Base-by-base conservation (phyloP, 2,329 filamentous ascomycete species). In the Pseudocercospora vitis region DNA sequence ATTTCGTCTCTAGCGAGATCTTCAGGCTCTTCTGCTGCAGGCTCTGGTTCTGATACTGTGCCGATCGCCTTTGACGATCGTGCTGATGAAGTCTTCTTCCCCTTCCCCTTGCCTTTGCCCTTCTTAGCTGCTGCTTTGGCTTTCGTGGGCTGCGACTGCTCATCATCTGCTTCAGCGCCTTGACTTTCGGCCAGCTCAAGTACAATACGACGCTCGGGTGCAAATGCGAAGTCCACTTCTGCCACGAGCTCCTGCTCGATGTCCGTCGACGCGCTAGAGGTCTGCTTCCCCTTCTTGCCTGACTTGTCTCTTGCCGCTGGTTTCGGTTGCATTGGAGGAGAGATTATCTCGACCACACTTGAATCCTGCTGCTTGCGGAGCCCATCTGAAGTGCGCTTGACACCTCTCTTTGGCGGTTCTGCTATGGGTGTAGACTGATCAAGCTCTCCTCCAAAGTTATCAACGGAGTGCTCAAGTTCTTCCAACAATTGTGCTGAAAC, bases 311-410 rank as follows among this genome's bases (percentile, higher is more conserved):
- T 63, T 12, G 50, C 40, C 35, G 48, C 58, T 9, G 70, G 60
- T 42, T 72, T 73, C 5, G 65, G 55, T n/a, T 57, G 52, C 21
- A 59, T 56, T 12, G 60, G 55, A 26, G 57, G 59, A 19, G 67
- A 60, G n/a, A 59, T 52, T 5, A 63, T 44, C n/a, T 65, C 45
- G 3, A 65, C 37, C 45, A 58, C 65, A 56, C 32, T 58, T 57
- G 23, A 52, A 7, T 63, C 58, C 40, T 48, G 48, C 51, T 66
- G 53, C 53, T 72, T 71, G 8, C 56, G 48, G 28, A 62, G 37
- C 3, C 72, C 71, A 46, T 74, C 69, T 44, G 71, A 74, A 3
- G 64, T 70, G 9, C 73, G 64, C 60, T 75, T 75, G 11, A 61
- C 55, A 8, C 70, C 69, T 7, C 68, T 63, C 50, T 65, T 68